Conservation (phyloP, 2,329 filamentous ascomycete genomes). For the Talaromyces piceae region DNA sequence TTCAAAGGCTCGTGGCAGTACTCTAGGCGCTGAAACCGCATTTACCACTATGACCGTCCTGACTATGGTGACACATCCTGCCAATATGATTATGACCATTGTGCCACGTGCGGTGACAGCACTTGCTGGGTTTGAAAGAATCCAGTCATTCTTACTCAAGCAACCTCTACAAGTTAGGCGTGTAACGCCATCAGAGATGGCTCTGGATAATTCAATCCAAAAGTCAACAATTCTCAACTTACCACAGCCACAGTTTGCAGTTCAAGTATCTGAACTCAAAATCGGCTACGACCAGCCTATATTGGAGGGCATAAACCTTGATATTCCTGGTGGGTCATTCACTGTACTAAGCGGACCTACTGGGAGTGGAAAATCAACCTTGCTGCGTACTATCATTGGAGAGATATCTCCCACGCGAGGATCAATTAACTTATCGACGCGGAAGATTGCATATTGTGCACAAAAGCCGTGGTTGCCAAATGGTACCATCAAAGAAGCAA, state of each 20-base stretch:
- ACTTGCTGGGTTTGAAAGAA: slow-evolving; percentile 34
- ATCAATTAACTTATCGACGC: slow-evolving; percentile 23
- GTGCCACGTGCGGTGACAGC: slow-evolving; percentile 29
- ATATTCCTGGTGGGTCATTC: slow-evolving; percentile 35
- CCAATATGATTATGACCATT: slow-evolving; percentile 17
- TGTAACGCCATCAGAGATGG: not conserved
- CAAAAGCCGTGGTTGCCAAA: slow-evolving; percentile 25
- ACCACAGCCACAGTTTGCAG: not conserved
- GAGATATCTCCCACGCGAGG: slow-evolving; percentile 32
- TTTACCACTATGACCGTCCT: slow-evolving; percentile 22
- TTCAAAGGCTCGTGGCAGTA: slow-evolving; percentile 16
- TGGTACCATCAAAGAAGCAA: slow-evolving; percentile 23
- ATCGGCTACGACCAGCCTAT: slow-evolving; percentile 17
- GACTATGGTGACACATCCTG: slow-evolving; percentile 17
- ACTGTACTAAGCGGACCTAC: slow-evolving; percentile 46
- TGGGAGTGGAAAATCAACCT: slow-evolving; percentile 46
- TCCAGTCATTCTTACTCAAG: slow-evolving; percentile 27
- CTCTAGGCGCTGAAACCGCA: slow-evolving; percentile 20
- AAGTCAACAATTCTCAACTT: not conserved
- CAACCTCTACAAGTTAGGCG: not conserved
- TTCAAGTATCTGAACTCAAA: slow-evolving; percentile 2
- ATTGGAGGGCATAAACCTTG: slow-evolving; percentile 36
- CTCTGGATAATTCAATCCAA: not conserved
- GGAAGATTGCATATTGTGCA: slow-evolving; percentile 34
- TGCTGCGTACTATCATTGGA: slow-evolving; percentile 40